Evolutionary conservation across 495 filamentous ascomycete genomes (phyloP).

Genomic region (Gamarada debralockiae): DNA sequence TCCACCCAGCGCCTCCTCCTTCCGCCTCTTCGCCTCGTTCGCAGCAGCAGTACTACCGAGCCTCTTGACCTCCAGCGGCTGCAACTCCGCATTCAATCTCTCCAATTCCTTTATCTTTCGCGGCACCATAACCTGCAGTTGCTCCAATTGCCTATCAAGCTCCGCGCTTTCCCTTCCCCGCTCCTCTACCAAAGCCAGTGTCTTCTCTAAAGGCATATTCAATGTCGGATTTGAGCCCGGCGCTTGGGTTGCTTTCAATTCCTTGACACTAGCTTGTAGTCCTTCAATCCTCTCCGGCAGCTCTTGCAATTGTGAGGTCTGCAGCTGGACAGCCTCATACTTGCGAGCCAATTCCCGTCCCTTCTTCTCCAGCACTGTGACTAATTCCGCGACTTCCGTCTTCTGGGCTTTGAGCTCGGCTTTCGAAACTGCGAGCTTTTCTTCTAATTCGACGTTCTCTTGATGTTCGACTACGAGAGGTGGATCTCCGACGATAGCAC

Average conservation of each 20-base stretch:
- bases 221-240: conserved; percentile 35
- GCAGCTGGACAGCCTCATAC: conserved; percentile 61
- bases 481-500: conserved; percentile 77
- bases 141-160: conserved; percentile 64
- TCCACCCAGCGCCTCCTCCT: conserved; percentile 60
- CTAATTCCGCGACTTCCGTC: conserved; percentile 68
- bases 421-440: conserved; percentile 65
- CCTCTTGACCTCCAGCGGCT: conserved; percentile 67
- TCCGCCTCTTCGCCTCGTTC: conserved; percentile 74
- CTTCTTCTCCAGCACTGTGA: conserved; percentile 65
- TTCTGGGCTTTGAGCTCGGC: conserved; percentile 73
- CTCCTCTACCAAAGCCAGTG: conserved; percentile 51
- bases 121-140: conserved; percentile 61
- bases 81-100: conserved; percentile 65
- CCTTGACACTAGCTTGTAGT: conserved; percentile 55
- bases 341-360: conserved; percentile 53
- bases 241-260: conserved; percentile 40
- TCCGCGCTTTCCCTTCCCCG: conserved; percentile 58
- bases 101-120: conserved; percentile 70
- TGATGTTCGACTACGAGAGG: conserved; percentile 76
- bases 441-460: conserved; percentile 81
- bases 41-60: conserved; percentile 64
- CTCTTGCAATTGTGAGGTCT: conserved; percentile 51
- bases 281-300: conserved; percentile 62
- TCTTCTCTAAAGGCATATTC: conserved; percentile 57